phyloP scores from a whole-genome alignment of 441 rosid species.

The Pelargonium citronellum region DNA sequence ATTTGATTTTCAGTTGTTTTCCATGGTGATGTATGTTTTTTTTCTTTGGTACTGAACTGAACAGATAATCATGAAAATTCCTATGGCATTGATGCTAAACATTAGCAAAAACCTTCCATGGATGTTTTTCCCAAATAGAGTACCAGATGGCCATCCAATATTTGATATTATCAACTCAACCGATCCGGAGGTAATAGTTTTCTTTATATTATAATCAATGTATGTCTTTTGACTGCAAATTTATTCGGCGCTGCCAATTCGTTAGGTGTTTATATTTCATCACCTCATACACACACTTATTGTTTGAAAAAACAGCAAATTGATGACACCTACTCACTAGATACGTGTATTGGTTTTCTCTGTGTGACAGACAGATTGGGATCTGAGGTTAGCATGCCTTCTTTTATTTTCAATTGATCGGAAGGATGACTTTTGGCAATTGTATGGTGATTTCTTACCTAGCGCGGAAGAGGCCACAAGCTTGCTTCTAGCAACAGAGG shows the following conservation, averaged over 20 bases:
- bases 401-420: constrained; percentile 68
- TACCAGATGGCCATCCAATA: constrained; percentile 85
- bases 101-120: constrained; percentile 77
- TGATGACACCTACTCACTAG: constrained; percentile 6
- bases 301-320: neutral
- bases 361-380: constrained; percentile 79
- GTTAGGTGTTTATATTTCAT: neutral
- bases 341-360: constrained; percentile 12
- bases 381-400: constrained; percentile 88
- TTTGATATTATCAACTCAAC: constrained; percentile 87
- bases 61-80: constrained; percentile 92
- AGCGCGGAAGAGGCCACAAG: constrained; percentile 72
- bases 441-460: constrained; percentile 84
- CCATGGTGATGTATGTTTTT: neutral
- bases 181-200: constrained; percentile 58
- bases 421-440: constrained; percentile 77
- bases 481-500: constrained; percentile 93
- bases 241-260: neutral
- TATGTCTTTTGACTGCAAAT: neutral
- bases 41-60: constrained; percentile 21
- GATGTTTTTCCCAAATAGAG: constrained; percentile 93
- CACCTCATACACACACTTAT: neutral
- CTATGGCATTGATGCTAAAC: constrained; percentile 76
- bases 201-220: neutral
- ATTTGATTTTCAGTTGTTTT: constrained; percentile 9